Evolutionary conservation across 2,329 filamentous ascomycete species (phyloP), one percentile per base, ranked within the genome.

Genomic region (Aspergillus eucalypticola): DNA sequence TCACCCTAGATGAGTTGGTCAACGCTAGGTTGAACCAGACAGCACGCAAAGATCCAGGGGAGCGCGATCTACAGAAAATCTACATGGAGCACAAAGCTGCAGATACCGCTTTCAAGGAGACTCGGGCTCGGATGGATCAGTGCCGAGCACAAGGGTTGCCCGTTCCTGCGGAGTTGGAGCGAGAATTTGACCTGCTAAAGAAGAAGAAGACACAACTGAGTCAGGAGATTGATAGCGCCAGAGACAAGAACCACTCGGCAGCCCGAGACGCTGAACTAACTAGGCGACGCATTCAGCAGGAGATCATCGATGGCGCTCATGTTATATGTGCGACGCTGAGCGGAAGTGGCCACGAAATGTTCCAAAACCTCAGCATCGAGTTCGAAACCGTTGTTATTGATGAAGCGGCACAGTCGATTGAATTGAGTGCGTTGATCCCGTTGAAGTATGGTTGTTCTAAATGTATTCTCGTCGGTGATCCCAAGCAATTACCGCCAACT

Each of bases 371-470:
- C 58, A 93, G 91, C 69, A 92, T 99, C 54, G 95, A 99, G 75
- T 99, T 99, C 67, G 95, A 99, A 77, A 98, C 95, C 0, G 95
- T 99, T 66, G 91, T 99, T 67, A 97, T 99, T 64, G 95, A 99
- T 70, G 95, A 99, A 79, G 95, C 95, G 3, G 95, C 95, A 15
- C 95, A 99, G 82, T 99, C 94, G 75, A 96, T 99, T 62, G 95
- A 99, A 79, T 84, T 99, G 72, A 96, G 92, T 71, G 95, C 95
- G 11, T 83, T 99, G 50, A 99, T 99, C 67, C 95, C 95, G 2
- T 84, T 99, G 59, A 99, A 99, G 76, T 99, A 99, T 71, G 94
- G 95, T 58, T 96, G 92, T 76, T 90, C 90, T 60, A 98, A 97
- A 78, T 98, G 95, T 78, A 92, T 99, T 67, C 86, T 99, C 32